phyloP scores from a whole-genome alignment of 768 basidiomycete species.

The Amanita muscaria region DNA sequence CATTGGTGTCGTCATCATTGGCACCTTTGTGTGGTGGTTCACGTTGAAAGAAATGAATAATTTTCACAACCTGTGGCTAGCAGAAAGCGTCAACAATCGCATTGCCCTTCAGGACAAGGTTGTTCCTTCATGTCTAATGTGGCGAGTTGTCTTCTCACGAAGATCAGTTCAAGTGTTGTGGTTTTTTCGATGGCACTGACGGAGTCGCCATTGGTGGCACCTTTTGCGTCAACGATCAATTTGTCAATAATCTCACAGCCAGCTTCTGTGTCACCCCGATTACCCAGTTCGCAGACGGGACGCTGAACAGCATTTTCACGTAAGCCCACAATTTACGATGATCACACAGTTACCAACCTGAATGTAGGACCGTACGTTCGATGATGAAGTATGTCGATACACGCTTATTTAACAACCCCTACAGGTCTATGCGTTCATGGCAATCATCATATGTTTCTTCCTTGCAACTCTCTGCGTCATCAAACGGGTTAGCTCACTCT shows the following conservation, averaged over 20 bases:
- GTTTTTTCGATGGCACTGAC: conserved; percentile 68
- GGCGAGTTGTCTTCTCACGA: not conserved
- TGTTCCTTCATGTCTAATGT: conserved; percentile 15
- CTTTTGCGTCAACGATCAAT: conserved; percentile 43
- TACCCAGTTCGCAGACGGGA: conserved; percentile 58
- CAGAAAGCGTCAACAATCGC: conserved; percentile 35
- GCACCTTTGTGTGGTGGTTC: conserved; percentile 74
- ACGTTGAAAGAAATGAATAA: conserved; percentile 65
- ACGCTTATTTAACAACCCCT: not conserved
- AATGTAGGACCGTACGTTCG: conserved; percentile 34
- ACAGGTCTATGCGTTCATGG: conserved; percentile 78
- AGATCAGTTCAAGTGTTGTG: conserved; percentile 73
- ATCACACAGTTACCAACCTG: not conserved
- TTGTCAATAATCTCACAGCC: conserved; percentile 31
- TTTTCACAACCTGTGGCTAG: conserved; percentile 51
- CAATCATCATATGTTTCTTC: conserved; percentile 65
- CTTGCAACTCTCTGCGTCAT: conserved; percentile 82
- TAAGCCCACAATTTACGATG: conserved; percentile 28
- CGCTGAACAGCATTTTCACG: conserved; percentile 80
- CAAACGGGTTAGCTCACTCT: conserved; percentile 42
- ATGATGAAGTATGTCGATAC: conserved; percentile 6
- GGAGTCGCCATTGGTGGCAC: conserved; percentile 48
- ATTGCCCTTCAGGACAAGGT: conserved; percentile 69
- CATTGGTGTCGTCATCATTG: conserved; percentile 51
- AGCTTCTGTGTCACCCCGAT: conserved; percentile 70